Percentiles rank a stretch among this genome's conserved stretches.
These are phyloP conservation scores for Phytophthora parvispora DNA, from an alignment of 352 stramenopile genomes.

Conservation along the genomic window DNA sequence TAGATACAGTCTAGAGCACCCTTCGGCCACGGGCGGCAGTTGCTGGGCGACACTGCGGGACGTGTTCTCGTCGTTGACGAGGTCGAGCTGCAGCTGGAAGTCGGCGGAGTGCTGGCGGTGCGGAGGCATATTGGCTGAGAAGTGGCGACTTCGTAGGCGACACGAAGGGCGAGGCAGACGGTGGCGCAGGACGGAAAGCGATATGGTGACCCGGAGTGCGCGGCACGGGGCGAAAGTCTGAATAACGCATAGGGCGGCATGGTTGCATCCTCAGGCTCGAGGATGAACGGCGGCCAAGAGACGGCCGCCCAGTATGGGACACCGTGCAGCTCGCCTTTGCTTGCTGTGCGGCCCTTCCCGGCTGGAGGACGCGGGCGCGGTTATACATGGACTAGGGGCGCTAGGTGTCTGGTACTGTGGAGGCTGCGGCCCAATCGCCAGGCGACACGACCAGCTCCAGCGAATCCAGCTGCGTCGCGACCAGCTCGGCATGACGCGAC, in stretches of 20 bases:
- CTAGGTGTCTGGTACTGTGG: not conserved
- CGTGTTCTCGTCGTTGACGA: slow-evolving; percentile 14
- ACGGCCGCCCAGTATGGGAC: slow-evolving; percentile 30
- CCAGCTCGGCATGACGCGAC: not conserved
- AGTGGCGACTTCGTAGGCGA: slow-evolving; percentile 22
- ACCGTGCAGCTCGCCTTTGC: slow-evolving; percentile 17
- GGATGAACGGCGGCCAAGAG: slow-evolving; percentile 33
- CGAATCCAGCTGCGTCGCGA: slow-evolving; percentile 18
- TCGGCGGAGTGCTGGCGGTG: slow-evolving; percentile 26
- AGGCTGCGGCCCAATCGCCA: slow-evolving; percentile 5
- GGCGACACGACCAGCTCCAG: not conserved
- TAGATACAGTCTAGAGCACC: slow-evolving; percentile 74
- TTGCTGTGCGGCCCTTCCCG: slow-evolving; percentile 17
- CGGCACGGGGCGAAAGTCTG: slow-evolving; percentile 27
- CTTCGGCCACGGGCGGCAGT: slow-evolving; percentile 59
- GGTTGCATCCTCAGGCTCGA: slow-evolving; percentile 25
- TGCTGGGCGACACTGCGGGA: slow-evolving; percentile 51
- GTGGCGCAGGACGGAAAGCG: slow-evolving; percentile 3
- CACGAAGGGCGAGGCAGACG: not conserved
- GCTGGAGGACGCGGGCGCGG: slow-evolving; percentile 12
- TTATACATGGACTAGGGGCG: not conserved
- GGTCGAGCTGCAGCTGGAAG: slow-evolving; percentile 37
- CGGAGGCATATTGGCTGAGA: slow-evolving; percentile 29
- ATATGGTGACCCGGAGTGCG: slow-evolving; percentile 13
- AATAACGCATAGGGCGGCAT: slow-evolving; percentile 23